phyloP scores from a whole-genome alignment of 176 grass and related monocot genomes.

The Luzula sylvatica region DNA sequence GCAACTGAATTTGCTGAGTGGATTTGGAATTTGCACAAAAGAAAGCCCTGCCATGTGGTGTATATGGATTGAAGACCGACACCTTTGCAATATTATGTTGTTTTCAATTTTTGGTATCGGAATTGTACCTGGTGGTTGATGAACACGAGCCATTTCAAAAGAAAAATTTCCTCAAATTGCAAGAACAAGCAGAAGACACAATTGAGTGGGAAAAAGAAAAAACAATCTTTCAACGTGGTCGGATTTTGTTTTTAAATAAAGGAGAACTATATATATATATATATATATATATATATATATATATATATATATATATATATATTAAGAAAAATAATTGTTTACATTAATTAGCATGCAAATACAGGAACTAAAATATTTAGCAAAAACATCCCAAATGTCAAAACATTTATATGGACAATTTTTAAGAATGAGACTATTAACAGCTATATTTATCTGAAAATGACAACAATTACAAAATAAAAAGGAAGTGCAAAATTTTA shows the following conservation, averaged over 20 bases:
- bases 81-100: slow-evolving; percentile 85
- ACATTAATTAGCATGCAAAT: no score
- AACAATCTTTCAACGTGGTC: no score
- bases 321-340: no score
- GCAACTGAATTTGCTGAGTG: slow-evolving; percentile 95
- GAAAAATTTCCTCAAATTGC: slow-evolving; percentile 82
- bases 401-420: no score
- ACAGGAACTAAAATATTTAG: no score
- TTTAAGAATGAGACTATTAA: no score
- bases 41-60: slow-evolving; percentile 91
- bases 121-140: slow-evolving; percentile 91
- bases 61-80: slow-evolving; percentile 96
- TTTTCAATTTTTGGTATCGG: slow-evolving; percentile 81
- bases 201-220: slow-evolving; percentile 36
- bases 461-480: neutral
- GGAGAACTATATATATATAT: no score
- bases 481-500: neutral
- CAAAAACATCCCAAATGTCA: no score
- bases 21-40: no score
- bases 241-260: no score
- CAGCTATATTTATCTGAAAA: neutral
- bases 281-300: no score
- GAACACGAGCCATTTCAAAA: slow-evolving; percentile 89
- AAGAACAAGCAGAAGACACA: slow-evolving; percentile 54
- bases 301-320: no score